Conservation (phyloP, 2,329 filamentous ascomycete genomes). For the Pseudocercospora eumusae region DNA sequence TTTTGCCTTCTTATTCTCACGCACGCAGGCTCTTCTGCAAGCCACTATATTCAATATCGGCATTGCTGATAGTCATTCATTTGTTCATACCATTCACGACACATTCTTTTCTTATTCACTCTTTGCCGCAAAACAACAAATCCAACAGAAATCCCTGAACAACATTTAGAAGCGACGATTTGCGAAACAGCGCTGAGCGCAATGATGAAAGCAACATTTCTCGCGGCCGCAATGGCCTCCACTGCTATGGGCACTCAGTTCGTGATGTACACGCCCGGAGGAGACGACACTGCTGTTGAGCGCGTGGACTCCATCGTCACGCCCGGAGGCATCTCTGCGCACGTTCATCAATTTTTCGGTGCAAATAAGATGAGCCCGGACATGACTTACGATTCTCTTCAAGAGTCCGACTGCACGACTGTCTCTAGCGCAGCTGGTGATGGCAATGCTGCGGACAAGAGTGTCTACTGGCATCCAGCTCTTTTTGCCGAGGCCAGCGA, state of each 20-base stretch:
- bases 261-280: slow-evolving; percentile 33
- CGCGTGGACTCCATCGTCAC: slow-evolving; percentile 68
- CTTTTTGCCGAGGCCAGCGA: slow-evolving; percentile 68
- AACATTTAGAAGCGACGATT: neutral
- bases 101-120: slow-evolving; percentile 3
- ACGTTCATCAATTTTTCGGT: slow-evolving; percentile 71
- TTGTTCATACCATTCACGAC: slow-evolving; percentile 6
- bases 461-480: slow-evolving; percentile 75
- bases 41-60: slow-evolving; percentile 8
- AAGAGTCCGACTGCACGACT: slow-evolving; percentile 56
- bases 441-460: slow-evolving; percentile 61
- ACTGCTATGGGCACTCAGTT: slow-evolving; percentile 29
- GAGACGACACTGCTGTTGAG: slow-evolving; percentile 50
- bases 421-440: slow-evolving; percentile 31
- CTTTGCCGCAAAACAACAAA: neutral
- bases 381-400: slow-evolving; percentile 62
- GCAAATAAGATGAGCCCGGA: slow-evolving; percentile 65
- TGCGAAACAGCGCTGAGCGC: slow-evolving; percentile 8
- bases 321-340: slow-evolving; percentile 59
- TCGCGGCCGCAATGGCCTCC: slow-evolving; percentile 26
- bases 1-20: slow-evolving; percentile 8
- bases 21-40: slow-evolving; percentile 7
- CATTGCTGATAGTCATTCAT: slow-evolving; percentile 10
- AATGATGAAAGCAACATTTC: slow-evolving; percentile 13
- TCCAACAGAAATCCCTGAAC: neutral